These are phyloP conservation scores for Hypoxylon sp. DNA, from an alignment of 2,329 filamentous ascomycete genomes.

Conservation along the genomic window DNA sequence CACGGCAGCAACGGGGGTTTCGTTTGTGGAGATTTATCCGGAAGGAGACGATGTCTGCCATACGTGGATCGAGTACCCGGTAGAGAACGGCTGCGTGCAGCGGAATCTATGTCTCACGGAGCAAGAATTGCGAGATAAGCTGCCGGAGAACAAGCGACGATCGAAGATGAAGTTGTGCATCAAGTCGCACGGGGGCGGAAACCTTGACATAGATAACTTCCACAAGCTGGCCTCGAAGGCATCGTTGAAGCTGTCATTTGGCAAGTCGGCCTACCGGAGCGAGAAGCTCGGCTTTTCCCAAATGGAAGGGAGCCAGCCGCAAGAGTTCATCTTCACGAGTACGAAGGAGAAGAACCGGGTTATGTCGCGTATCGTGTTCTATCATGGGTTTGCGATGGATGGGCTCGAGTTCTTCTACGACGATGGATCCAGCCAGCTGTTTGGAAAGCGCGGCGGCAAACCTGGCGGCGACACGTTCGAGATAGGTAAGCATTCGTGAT, in stretches of 20 bases:
- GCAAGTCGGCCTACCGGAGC: conserved; percentile 77
- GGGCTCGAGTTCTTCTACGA: conserved; percentile 95
- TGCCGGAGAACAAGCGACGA: conserved; percentile 78
- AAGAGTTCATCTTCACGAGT: conserved; percentile 79
- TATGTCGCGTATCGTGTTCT: conserved; percentile 76
- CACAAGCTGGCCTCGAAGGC: conserved; percentile 73
- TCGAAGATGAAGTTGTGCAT: conserved; percentile 74
- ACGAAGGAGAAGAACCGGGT: conserved; percentile 73
- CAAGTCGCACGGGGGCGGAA: conserved; percentile 78
- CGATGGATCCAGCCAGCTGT: conserved; percentile 81
- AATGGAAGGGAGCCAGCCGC: conserved; percentile 72
- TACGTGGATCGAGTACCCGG: conserved; percentile 80
- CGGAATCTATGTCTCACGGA: conserved; percentile 80
- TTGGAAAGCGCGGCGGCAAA: conserved; percentile 81
- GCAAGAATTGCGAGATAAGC: conserved; percentile 71
- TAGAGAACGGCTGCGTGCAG: conserved; percentile 68
- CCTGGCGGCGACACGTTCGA: conserved; percentile 76
- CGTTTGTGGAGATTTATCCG: conserved; percentile 82
- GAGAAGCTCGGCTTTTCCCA: conserved; percentile 76
- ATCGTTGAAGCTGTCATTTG: conserved; percentile 75
- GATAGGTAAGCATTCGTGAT: conserved; percentile 67
- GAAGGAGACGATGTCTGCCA: conserved; percentile 84
- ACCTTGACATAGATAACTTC: conserved; percentile 80
- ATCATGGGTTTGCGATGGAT: conserved; percentile 78
- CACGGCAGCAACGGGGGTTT: conserved; percentile 81